Evolutionary conservation across 2,329 filamentous ascomycete genomes (phyloP).

Genomic region (Arachnomyces sp.): DNA sequence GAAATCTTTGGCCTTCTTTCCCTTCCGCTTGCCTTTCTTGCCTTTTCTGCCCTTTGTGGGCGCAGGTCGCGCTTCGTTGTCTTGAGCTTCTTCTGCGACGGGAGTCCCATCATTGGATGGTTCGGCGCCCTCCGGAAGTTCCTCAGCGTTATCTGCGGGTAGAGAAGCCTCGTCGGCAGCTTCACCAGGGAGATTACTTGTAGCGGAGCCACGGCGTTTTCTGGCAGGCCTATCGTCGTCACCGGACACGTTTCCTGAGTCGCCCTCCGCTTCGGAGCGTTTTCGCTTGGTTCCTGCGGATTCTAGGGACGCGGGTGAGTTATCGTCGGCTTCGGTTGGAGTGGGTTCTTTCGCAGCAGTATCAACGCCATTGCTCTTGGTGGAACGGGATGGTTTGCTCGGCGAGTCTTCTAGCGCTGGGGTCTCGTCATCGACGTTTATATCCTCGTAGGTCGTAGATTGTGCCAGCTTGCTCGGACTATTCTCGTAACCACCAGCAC

Average conservation of each 20-base stretch:
- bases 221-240: slow-evolving; percentile 31
- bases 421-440: slow-evolving; percentile 28
- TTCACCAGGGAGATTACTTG: slow-evolving; percentile 19
- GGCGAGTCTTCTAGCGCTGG: slow-evolving; percentile 30
- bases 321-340: slow-evolving; percentile 19
- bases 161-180: slow-evolving; percentile 14
- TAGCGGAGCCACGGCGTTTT: slow-evolving; percentile 31
- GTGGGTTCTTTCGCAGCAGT: slow-evolving; percentile 15
- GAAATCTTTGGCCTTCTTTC: slow-evolving; percentile 32
- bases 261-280: slow-evolving; percentile 28
- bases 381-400: slow-evolving; percentile 28
- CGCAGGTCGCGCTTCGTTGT: slow-evolving; percentile 22
- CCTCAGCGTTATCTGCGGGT: background rate
- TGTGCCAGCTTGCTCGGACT: slow-evolving; percentile 72
- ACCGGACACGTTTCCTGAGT: slow-evolving; percentile 25
- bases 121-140: slow-evolving; percentile 3
- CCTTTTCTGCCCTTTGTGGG: slow-evolving; percentile 31
- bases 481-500: slow-evolving; percentile 49
- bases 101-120: slow-evolving; percentile 20
- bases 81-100: slow-evolving; percentile 23
- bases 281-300: slow-evolving; percentile 34
- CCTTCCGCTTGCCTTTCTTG: slow-evolving; percentile 40
- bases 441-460: slow-evolving; percentile 37
- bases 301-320: slow-evolving; percentile 19
- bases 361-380: slow-evolving; percentile 24